Base-by-base conservation (phyloP, 495 filamentous ascomycete species). In the Aspergillus biplanus region DNA sequence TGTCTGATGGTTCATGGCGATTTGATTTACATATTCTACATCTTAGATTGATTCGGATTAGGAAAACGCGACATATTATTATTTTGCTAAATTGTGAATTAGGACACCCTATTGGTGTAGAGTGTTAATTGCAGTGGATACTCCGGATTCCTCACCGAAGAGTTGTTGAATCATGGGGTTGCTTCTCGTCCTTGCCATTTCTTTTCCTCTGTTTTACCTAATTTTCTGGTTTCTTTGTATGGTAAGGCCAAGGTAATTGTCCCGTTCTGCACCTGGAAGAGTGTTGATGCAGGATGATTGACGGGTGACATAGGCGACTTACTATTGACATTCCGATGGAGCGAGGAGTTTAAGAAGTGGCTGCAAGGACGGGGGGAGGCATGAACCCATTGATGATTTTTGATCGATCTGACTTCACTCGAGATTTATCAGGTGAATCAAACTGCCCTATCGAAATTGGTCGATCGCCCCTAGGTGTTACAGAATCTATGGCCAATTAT, bases 1-100 rank as follows among this genome's bases (percentile, higher is more conserved):
- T 57, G 53, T 49, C 34, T 60, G 42, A 60, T 56, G 52, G 48
- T 50, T 56, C 54, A 55, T 59, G 52, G 48, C 55, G 49, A 33
- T 54, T 50, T 63, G 33, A 33, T 53, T 34, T 61, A 50, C 16
- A 21, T 50, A 50, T 6, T 27, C 21, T 21, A 31, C 21, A 18
- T 50, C 18, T 21, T 50, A 50, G 47, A 62, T 62, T 55, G 59
- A 53, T 42, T 33, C 56, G 12, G 39, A 44, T 44, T 12, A 11
- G 11, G 11, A 13, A 44, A 15, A 15, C n/a, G n/a, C n/a, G 3
- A 44, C n/a, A 12, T 44, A 44, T 13, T 44, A 11, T 15, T 44
- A 44, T 11, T 44, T 39, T 39, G 37, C 8, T 44, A 0, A 15
- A 44, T 44, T 44, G 8, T 39, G 11, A 16, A 49, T 16, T n/a